phyloP scores from a whole-genome alignment of 768 basidiomycete species.

The Pleurotus salmoneostramineus region DNA sequence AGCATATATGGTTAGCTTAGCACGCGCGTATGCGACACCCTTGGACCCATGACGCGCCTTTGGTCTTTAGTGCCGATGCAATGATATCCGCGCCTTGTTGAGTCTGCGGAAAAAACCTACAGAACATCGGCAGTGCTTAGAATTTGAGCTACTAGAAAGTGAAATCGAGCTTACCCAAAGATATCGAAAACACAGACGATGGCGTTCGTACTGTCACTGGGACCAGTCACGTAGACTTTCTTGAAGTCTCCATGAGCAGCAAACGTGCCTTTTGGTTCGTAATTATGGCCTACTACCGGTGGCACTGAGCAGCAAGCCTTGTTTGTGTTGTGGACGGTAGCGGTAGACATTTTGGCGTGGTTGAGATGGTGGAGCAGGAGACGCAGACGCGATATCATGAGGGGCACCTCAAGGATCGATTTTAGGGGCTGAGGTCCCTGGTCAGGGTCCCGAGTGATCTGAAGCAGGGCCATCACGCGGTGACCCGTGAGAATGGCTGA shows the following conservation, averaged over 20 bases:
- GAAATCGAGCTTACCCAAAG: conserved; percentile 40
- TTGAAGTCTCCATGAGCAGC: conserved; percentile 45
- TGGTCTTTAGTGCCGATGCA: conserved; percentile 44
- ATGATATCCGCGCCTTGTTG: conserved; percentile 66
- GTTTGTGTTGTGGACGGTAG: conserved; percentile 33
- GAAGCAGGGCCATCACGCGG: neutral
- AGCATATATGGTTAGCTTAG: neutral
- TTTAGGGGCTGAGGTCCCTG: neutral
- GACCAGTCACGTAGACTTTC: conserved; percentile 50
- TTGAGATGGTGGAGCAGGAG: conserved; percentile 33
- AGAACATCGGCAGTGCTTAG: neutral
- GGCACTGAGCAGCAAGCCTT: conserved; percentile 53
- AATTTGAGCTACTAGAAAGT: neutral
- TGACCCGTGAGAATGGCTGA: neutral
- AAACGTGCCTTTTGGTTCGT: conserved; percentile 46
- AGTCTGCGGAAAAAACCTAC: conserved; percentile 57
- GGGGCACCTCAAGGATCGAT: neutral
- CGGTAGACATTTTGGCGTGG: conserved; percentile 29
- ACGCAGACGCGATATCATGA: conserved; percentile 30
- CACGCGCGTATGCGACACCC: neutral
- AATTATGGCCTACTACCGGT: conserved; percentile 43
- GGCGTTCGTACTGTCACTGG: conserved; percentile 42
- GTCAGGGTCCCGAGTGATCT: neutral
- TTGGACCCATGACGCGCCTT: conserved; percentile 5
- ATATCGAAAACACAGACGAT: conserved; percentile 61